These are phyloP conservation scores for Inonotus obliquus DNA, from an alignment of 1,284 basidiomycete species.

Conservation along the genomic window DNA sequence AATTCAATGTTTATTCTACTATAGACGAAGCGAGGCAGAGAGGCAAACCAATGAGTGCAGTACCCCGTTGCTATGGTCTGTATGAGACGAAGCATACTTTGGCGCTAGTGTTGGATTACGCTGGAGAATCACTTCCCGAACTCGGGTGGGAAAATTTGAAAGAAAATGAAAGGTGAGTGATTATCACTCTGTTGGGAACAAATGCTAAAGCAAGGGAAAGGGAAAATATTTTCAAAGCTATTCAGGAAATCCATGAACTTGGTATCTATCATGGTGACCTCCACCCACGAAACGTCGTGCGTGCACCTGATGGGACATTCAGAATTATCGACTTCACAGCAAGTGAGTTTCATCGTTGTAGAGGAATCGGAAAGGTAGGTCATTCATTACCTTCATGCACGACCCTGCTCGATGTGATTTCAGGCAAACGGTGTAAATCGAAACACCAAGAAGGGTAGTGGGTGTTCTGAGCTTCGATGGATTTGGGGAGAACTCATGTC, in stretches of 20 bases:
- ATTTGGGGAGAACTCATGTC: background rate
- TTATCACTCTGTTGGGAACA: background rate
- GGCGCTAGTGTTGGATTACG: background rate
- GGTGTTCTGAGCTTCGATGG: background rate
- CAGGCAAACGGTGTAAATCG: background rate
- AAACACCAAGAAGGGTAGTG: background rate
- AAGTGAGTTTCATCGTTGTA: background rate
- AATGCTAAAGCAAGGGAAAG: background rate
- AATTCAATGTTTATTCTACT: background rate
- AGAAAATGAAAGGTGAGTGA: background rate
- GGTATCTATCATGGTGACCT: background rate
- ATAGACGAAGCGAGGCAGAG: background rate
- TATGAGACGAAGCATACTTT: background rate
- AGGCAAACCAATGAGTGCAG: background rate
- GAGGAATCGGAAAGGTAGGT: background rate
- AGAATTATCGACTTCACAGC: slow-evolving; percentile 2
- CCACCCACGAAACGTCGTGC: background rate
- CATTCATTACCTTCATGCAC: background rate
- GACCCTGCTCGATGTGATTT: background rate
- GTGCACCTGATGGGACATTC: background rate
- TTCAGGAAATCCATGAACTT: background rate
- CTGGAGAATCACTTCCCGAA: background rate
- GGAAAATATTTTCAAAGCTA: background rate
- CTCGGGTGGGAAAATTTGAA: background rate
- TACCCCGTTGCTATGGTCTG: slow-evolving; percentile 1